Evolutionary conservation across 305 asterid species (phyloP).

Genomic region (Euphrasia arctica): DNA sequence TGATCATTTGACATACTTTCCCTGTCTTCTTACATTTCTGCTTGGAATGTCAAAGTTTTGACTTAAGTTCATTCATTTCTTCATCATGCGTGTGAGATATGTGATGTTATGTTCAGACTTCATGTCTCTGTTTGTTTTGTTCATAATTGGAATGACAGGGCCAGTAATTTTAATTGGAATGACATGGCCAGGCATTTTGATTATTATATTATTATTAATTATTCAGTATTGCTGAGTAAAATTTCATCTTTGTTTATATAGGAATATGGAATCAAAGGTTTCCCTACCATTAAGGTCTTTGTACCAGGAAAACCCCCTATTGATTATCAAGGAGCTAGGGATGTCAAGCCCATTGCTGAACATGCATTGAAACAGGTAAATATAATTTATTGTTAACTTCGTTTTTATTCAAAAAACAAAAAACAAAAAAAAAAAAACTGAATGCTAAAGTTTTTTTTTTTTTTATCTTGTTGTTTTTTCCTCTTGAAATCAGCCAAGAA

Average conservation of each 20-base stretch:
- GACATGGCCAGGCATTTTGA: not conserved
- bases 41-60: too few relatives aligned
- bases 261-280: conserved; percentile 92
- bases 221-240: not conserved
- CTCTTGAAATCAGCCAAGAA: conserved; percentile 6
- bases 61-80: too few relatives aligned
- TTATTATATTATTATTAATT: not conserved
- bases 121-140: not conserved
- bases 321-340: conserved; percentile 95
- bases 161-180: not conserved
- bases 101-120: not conserved
- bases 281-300: conserved; percentile 95
- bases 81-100: too few relatives aligned
- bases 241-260: conserved; percentile 29
- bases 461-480: not conserved
- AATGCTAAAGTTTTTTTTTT: not conserved
- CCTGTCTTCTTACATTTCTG: not conserved
- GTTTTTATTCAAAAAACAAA: not conserved
- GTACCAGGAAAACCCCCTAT: conserved; percentile 84
- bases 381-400: conserved; percentile 19
- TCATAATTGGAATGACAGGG: not conserved
- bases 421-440: not conserved
- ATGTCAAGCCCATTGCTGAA: conserved; percentile 75
- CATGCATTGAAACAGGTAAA: conserved; percentile 66
- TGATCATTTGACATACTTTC: conserved; percentile 2